Evolutionary conservation across 495 filamentous ascomycete genomes (phyloP).

Genomic region (Achaetomiella virescens): DNA sequence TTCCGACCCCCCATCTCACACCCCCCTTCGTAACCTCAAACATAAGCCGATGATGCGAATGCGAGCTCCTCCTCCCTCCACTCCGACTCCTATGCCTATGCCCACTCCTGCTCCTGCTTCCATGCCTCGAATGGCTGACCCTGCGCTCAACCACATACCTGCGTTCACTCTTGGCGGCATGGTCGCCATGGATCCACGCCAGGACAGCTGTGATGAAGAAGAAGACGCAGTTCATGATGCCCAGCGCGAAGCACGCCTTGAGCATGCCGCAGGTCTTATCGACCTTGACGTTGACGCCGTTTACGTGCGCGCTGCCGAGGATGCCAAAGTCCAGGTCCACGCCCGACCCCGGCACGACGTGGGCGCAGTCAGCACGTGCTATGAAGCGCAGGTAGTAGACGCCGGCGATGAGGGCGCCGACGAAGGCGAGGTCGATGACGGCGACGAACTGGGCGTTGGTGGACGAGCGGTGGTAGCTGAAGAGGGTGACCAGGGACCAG

Average conservation of each 20-base stretch:
- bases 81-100: not conserved
- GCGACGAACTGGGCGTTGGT: constrained; percentile 70
- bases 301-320: constrained; percentile 45
- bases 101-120: not conserved
- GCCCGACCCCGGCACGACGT: constrained; percentile 37
- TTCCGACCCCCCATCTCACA: not conserved
- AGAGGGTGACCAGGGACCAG: constrained; percentile 75
- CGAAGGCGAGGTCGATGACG: constrained; percentile 71
- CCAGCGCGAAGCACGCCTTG: constrained; percentile 79
- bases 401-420: constrained; percentile 75
- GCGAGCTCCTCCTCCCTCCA: constrained; percentile 4
- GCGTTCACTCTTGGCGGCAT: constrained; percentile 11
- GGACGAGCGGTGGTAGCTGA: constrained; percentile 67
- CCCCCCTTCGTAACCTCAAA: constrained; percentile 4
- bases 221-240: constrained; percentile 79
- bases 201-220: constrained; percentile 68
- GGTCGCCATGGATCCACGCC: constrained; percentile 52
- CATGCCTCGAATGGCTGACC: not conserved
- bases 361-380: constrained; percentile 56
- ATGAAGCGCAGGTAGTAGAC: constrained; percentile 73
- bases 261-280: constrained; percentile 83
- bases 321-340: constrained; percentile 54
- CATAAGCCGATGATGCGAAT: constrained; percentile 14
- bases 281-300: constrained; percentile 41
- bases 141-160: constrained; percentile 3